Evolutionary conservation across 2,329 filamentous ascomycete species (phyloP), one percentile per base, ranked within the genome.

Genomic region (Orbilia blumenaviensis): DNA sequence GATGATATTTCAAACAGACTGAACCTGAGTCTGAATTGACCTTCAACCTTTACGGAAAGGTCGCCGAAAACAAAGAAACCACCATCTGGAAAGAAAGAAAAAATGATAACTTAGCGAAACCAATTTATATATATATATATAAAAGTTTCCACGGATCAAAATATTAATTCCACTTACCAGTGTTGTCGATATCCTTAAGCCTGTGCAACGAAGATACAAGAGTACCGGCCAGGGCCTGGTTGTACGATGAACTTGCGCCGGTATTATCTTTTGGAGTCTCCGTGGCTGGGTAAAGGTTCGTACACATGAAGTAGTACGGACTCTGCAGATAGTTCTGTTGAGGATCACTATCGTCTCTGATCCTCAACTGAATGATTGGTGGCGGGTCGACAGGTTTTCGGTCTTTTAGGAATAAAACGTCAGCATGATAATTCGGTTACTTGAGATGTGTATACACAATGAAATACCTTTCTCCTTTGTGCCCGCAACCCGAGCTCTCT

Each of bases 51-150:
- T 75, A 94, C 89, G 0, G 92, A 95, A 21, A 97, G 85, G 82
- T 97, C 93, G 3, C 91, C 91, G 82, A 96, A 96, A n/a, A 96
- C 90, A 81, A 96, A 96, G 83, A 93, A 96, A 0, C 90, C 92
- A 9, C 91, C 91, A 82, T 95, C 92, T 84, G 74, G n/a, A 75
- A 77, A 10, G 25, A 32, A 74, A 58, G 74, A 16, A 75, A 77
- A 10, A 25, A 32, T 72, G 54, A 41, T 21, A 10, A 44, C 50
- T 67, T 58, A 68, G 60, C 46, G n/a, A 12, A 44, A 50, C 23
- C 34, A 4, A 56, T n/a, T n/a, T n/a, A n/a, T n/a, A n/a, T n/a
- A n/a, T 44, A 32, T 29, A 27, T 48, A 8, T 25, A 66, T 48
- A 14, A 27, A 38, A 34, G 27, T 36, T 48, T 21, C 12, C 27